Evolutionary conservation across 2,329 filamentous ascomycete genomes (phyloP).

Genomic region (Cladosporium sp.): DNA sequence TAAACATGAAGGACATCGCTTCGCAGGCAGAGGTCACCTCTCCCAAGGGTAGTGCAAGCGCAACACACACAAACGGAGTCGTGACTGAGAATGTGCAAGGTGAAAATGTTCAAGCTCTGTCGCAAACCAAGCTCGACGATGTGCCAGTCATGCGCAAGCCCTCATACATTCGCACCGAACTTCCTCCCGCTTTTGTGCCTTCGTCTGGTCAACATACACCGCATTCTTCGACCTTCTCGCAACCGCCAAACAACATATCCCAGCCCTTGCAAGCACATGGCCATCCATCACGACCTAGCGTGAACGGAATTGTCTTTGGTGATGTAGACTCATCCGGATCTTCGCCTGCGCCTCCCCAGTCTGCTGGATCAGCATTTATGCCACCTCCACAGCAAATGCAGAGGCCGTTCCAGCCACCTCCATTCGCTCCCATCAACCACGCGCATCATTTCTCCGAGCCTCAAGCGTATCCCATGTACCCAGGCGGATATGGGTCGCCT

Average conservation of each 20-base stretch:
- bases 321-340: constrained; percentile 34
- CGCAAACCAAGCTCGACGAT: not conserved
- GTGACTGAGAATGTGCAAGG: not conserved
- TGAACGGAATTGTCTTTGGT: constrained; percentile 35
- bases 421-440: constrained; percentile 26
- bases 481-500: constrained; percentile 12
- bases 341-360: constrained; percentile 33
- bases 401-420: constrained; percentile 19
- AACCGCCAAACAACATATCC: constrained; percentile 7
- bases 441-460: constrained; percentile 25
- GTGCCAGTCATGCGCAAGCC: constrained; percentile 18
- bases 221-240: constrained; percentile 20
- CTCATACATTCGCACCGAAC: constrained; percentile 24
- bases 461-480: constrained; percentile 10
- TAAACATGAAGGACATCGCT: not conserved
- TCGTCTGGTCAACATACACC: constrained; percentile 24
- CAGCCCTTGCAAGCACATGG: constrained; percentile 15
- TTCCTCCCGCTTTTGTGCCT: constrained; percentile 30
- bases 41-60: not conserved
- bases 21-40: not conserved
- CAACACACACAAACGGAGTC: not conserved
- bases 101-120: not conserved
- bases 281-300: constrained; percentile 24
- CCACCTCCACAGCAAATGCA: constrained; percentile 14
- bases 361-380: constrained; percentile 17